phyloP scores from a whole-genome alignment of 2,329 filamentous ascomycete genomes.

The Epichloe scottii region DNA sequence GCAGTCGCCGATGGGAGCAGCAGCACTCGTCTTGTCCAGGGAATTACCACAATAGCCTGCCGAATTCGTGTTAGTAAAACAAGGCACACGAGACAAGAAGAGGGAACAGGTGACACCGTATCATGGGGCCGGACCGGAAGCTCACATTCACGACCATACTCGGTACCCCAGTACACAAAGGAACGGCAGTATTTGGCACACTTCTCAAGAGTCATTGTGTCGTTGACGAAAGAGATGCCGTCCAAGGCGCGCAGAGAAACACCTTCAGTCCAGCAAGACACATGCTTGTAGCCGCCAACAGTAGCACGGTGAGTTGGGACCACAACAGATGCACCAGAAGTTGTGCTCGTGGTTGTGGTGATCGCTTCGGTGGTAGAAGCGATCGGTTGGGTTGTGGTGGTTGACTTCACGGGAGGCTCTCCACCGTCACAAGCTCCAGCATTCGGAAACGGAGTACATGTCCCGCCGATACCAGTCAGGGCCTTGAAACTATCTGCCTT shows the following conservation, averaged over 20 bases:
- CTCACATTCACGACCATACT: constrained; percentile 39
- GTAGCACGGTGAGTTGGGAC: constrained; percentile 22
- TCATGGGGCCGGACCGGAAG: not conserved
- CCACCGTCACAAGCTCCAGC: constrained; percentile 16
- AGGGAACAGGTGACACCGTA: not conserved
- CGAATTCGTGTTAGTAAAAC: constrained; percentile 1
- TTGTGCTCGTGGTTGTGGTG: constrained; percentile 11
- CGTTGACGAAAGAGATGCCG: constrained; percentile 28
- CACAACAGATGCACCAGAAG: constrained; percentile 14
- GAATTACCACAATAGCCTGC: constrained; percentile 36
- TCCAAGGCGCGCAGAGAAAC: constrained; percentile 29
- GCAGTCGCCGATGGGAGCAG: constrained; percentile 20
- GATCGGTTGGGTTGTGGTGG: no score
- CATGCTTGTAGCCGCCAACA: constrained; percentile 31
- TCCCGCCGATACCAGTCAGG: constrained; percentile 29
- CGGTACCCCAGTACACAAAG: constrained; percentile 36
- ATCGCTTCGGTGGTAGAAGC: not conserved
- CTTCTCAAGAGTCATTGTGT: constrained; percentile 36
- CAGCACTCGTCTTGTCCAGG: constrained; percentile 17
- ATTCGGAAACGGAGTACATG: constrained; percentile 29
- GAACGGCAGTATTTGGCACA: constrained; percentile 33
- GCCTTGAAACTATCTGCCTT: constrained; percentile 36
- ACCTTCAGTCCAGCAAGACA: constrained; percentile 38
- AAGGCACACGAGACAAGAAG: not conserved
- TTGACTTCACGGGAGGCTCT: constrained; percentile 9